Evolutionary conservation across 768 basidiomycete species (phyloP).

Genomic region (Exsudoporus frostii): DNA sequence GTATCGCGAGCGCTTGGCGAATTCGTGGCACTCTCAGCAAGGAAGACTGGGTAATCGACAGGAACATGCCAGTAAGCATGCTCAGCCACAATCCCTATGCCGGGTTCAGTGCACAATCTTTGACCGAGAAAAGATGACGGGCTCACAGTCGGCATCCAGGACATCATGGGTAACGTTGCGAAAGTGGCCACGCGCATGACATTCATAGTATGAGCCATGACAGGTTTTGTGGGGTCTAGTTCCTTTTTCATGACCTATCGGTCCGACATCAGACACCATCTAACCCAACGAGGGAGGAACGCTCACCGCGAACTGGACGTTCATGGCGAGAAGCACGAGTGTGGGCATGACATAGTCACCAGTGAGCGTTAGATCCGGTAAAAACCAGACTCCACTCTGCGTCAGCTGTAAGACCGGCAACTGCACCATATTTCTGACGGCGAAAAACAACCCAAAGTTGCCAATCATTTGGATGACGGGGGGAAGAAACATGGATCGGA

Average conservation of each 20-base stretch:
- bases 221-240: constrained; percentile 50
- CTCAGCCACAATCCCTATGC: constrained; percentile 56
- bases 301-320: constrained; percentile 67
- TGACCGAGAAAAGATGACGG: background rate
- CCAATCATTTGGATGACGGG: constrained; percentile 72
- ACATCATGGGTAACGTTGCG: constrained; percentile 49
- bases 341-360: constrained; percentile 74
- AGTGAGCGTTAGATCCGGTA: constrained; percentile 81
- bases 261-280: constrained; percentile 1
- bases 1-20: constrained; percentile 38
- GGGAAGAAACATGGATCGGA: constrained; percentile 49
- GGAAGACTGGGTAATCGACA: constrained; percentile 46
- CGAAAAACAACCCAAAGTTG: constrained; percentile 82
- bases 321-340: constrained; percentile 54
- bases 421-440: constrained; percentile 64
- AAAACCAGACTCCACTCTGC: constrained; percentile 67
- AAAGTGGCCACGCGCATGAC: constrained; percentile 57
- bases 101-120: background rate
- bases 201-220: constrained; percentile 67
- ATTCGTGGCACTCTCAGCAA: constrained; percentile 42
- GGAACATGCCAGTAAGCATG: constrained; percentile 47
- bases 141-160: constrained; percentile 65
- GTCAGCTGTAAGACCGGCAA: constrained; percentile 72
- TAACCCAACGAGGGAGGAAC: background rate
- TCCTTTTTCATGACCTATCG: constrained; percentile 47